Conservation (phyloP, 495 filamentous ascomycete species). For the Chaetomium cochliodes region DNA sequence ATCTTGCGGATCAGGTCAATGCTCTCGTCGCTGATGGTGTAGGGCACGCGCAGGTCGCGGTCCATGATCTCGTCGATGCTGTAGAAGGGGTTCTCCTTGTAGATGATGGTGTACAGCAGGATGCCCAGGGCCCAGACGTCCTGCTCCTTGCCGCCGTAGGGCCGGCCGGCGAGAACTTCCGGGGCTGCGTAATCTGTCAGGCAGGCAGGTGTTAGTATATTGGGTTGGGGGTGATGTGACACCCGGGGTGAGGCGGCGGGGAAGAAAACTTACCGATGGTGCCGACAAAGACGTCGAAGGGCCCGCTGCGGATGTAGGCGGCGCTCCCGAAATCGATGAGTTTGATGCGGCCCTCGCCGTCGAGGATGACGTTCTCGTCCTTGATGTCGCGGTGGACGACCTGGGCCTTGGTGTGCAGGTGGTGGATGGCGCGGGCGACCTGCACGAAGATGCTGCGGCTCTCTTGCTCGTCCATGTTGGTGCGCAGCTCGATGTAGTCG, state of each 20-base stretch:
- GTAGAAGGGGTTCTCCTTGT: constrained; percentile 99
- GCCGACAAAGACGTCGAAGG: constrained; percentile 98
- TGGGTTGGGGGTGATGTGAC: not conserved
- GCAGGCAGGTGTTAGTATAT: not conserved
- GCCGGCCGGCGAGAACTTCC: constrained; percentile 89
- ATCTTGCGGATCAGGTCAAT: constrained; percentile 86
- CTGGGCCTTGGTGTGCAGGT: constrained; percentile 84
- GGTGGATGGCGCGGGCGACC: constrained; percentile 83
- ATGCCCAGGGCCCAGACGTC: constrained; percentile 99
- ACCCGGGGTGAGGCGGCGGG: not conserved
- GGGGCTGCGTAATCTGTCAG: constrained; percentile 89
- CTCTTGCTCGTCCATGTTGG: constrained; percentile 94
- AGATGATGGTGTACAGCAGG: constrained; percentile 95
- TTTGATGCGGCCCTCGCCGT: constrained; percentile 94
- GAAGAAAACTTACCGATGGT: constrained; percentile 80
- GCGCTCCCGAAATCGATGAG: constrained; percentile 97
- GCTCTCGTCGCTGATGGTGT: constrained; percentile 84
- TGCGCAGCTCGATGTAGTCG: constrained; percentile 95
- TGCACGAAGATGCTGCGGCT: constrained; percentile 94
- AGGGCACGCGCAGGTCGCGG: constrained; percentile 88
- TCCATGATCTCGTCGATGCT: constrained; percentile 99
- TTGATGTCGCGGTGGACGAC: constrained; percentile 99
- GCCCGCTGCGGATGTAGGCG: constrained; percentile 95
- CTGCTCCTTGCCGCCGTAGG: constrained; percentile 94
- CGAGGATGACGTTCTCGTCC: constrained; percentile 94